phyloP scores from a whole-genome alignment of 352 stramenopile species.

The Stephanocyclus meneghinianus region DNA sequence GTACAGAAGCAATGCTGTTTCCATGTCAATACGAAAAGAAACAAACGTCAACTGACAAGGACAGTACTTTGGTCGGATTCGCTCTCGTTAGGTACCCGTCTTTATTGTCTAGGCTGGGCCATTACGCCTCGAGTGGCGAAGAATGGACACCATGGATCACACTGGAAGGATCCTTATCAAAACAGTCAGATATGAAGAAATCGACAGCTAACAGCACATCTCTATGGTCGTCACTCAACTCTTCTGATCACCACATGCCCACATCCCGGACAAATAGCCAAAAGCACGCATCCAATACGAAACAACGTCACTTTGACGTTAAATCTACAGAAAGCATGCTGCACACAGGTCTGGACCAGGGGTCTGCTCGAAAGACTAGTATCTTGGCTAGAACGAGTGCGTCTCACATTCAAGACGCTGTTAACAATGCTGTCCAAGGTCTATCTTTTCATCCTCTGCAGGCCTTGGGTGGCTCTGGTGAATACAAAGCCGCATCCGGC shows the following conservation, averaged over 20 bases:
- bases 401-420: constrained; percentile 40
- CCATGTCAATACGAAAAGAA: constrained; percentile 18
- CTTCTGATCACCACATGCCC: constrained; percentile 27
- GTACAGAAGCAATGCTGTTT: constrained; percentile 13
- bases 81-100: constrained; percentile 46
- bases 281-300: constrained; percentile 23
- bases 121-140: constrained; percentile 1
- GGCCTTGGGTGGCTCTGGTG: too few relatives aligned
- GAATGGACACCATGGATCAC: constrained; percentile 36
- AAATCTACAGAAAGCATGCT: constrained; percentile 46
- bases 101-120: constrained; percentile 10
- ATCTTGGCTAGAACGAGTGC: constrained; percentile 22
- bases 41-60: constrained; percentile 1
- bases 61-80: constrained; percentile 29
- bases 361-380: background rate
- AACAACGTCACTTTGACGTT: constrained; percentile 30
- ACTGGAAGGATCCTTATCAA: constrained; percentile 22
- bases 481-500: background rate
- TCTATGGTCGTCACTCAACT: background rate
- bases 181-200: background rate
- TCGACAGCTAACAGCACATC: background rate
- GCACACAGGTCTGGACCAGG: constrained; percentile 19
- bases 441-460: constrained; percentile 22
- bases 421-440: constrained; percentile 16
- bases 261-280: constrained; percentile 43